Evolutionary conservation across 768 basidiomycete species (phyloP), one percentile per base, ranked within the genome.

Genomic region (Phaeolepiota aurea): DNA sequence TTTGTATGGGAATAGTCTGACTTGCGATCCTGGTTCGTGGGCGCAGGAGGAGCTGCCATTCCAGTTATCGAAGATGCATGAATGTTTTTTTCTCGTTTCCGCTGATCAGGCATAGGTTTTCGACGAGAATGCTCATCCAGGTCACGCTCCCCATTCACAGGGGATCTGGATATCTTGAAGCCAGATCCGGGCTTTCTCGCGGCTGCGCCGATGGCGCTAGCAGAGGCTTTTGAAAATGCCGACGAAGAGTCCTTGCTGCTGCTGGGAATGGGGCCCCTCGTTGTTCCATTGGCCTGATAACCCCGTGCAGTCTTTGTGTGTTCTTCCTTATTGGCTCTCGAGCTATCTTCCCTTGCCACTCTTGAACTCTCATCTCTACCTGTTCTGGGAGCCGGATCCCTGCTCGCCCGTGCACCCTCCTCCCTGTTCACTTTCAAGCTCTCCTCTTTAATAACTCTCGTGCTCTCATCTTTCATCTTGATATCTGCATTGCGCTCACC

Each of bases 391-490:
- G 25, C 12, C 10, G 14, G 14, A 20, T 13, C 25, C 14, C 39
- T 32, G 39, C 9, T 20, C 13, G 25, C 25, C 3, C 15, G 11
- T 15, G 21, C 34, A 10, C 21, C 13, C 20, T 36, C 31, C 49
- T 38, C 50, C 47, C 23, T 43, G 52, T 21, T 38, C 48, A 34
- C 45, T 48, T 15, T 43, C 46, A n/a, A 14, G 19, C 42, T 53
- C 22, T 41, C 32, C 23, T 55, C 40, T 14, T 48, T 55, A 2
- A 53, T 43, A n/a, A 56, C 50, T 36, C 56, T 61, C 11, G 54
- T 46, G 37, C 63, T 53, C 61, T 78, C 74, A 46, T 77, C 71
- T 55, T 70, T 76, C 56, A 71, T 66, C 47, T 51, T 56, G 20
- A 72, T 61, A 46, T 69, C 66, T 3, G 57, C 47, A 44, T 65